Evolutionary conservation across 2,329 filamentous ascomycete species (phyloP), one percentile per base, ranked within the genome.

Genomic region (Trichocomaceae sp.): DNA sequence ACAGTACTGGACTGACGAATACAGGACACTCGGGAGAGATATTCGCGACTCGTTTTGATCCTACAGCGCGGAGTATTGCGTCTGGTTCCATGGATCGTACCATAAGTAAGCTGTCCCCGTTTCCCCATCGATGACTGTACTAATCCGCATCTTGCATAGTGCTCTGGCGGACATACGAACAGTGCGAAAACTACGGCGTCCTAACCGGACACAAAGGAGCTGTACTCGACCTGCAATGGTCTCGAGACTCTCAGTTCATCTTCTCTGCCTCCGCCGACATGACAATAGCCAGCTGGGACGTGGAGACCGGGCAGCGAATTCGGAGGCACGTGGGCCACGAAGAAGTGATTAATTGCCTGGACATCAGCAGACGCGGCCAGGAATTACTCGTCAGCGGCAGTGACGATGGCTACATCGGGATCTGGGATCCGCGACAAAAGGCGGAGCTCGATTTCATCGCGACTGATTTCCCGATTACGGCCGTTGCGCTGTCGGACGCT

Each of bases 371-470:
- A 69, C 82, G 93, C 64, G 93, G 93, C 52, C 90, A 96, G 69
- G 93, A 97, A 66, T 75, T 96, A 50, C 75, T 99, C 46, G 82
- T 96, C 59, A 96, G 89, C 67, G 93, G 87, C 37, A 95, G 90
- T 61, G 92, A 99, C 68, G 93, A 99, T 69, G 90, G 91, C 5
- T 89, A 84, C 59, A 90, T 99, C 65, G 91, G 90, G 57, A 87
- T 97, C 46, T 99, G 93, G 93, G 93, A 99, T 69, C 90, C 92
- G 8, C 82, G 93, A 63, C 86, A 89, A 55, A 97, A 96, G 72
- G 83, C 89, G 52, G 92, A 90, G 0, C 82, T 87, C 55, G 88
- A 95, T 64, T 90, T 91, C 63, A 86, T 97, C 59, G 84, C 92
- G 67, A 96, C 91, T 0, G 87, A 93, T 58, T 95, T 95, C 58